Base-by-base conservation (phyloP, 2,329 filamentous ascomycete genomes). In the Talaromyces sp. region DNA sequence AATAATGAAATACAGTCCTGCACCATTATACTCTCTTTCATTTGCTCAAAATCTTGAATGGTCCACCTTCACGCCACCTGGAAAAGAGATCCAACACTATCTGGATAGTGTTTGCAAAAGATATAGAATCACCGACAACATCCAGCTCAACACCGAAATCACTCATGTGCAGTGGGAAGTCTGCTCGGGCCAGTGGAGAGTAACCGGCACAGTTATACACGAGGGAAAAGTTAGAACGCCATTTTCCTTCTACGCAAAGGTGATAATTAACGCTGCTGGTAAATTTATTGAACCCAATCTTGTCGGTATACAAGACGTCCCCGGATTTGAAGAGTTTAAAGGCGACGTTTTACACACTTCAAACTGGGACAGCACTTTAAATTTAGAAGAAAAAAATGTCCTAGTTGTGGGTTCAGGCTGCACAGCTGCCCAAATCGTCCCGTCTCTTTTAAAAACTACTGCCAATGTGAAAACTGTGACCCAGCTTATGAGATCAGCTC, bases 401-500 rank as follows among this genome's bases (percentile, higher is more conserved):
- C 74, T 86, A 8, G 81, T 87, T 8, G 70, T 87, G 53, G 85
- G 84, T 5, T 85, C 83, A 1, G 85, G 85, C 12, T 86, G 84
- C 68, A 83, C 79, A 65, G 83, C 83, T 3, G 81, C 82, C 12
- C 85, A 87, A 64, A 78, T 87, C 27, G 79, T 87, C 8, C 84
- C 85, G 1, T 67, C 74, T 44, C 72, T 87, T 5, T 76, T 77
- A 3, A 75, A 81, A 51, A 75, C 76, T 27, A 76, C 79, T 10
- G 77, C 76, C 64, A 80, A 78, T 27, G 82, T 80, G 33, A 85
- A 81, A 67, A 81, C 81, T 5, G 79, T 87, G 18, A 85, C 83
- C 0, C 85, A 87, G 65, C 64, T 87, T 5, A 84, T 87, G 82
- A 75, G 83, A n/a, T 82, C 82, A 14, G 82, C 84, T 12, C 84